Evolutionary conservation across 1,284 basidiomycete genomes (phyloP), one percentile per base, ranked within the genome.

Genomic region (Pisolithus thermaeus): DNA sequence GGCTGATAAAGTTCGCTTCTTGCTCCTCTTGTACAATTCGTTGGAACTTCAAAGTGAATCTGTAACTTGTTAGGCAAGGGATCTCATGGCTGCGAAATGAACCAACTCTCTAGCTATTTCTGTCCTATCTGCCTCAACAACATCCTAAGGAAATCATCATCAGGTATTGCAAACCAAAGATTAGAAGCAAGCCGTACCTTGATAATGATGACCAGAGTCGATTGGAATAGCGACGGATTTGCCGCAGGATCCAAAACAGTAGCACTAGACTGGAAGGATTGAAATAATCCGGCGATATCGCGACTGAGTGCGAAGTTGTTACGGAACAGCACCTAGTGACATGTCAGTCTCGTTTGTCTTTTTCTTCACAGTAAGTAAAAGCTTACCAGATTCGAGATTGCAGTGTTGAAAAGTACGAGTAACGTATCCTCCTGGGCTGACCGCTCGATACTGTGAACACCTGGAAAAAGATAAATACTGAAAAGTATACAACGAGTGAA

Each of bases 211-310:
- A 74, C 75, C 14, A 85, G 62, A 0, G 72, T 79, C 0, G 80
- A 83, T 52, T 77, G 75, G 67, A 84, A 84, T 1, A 84, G 63
- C 2, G 72, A 70, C 0, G 79, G 80, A 58, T 84, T 84, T 0
- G 76, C 68, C 7, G 71, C 69, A 1, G 82, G 81, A 56, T 84
- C 78, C 2, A 84, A 64, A 7, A 84, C 72, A 0, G 75, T 73
- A 0, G 80, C 76, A 7, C 80, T 81, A 0, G 80, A 79, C 56
- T 84, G 82, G 67, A 84, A 84, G 0, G 81, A 82, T 53, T 81
- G 76, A 55, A 84, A 84, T 1, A 83, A 70, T 1, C 76, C 78
- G 4, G 76, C 71, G 32, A 84, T 81, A 55, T 81, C 78, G 9
- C 81, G 68, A 23, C 77, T 77, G 2, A 83, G 61, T 0, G 80